Percentiles rank a stretch among this genome's conserved stretches.
These are phyloP conservation scores for Aurantiochytrium sp. DNA, from an alignment of 108 stramenopile species.

Conservation along the genomic window DNA sequence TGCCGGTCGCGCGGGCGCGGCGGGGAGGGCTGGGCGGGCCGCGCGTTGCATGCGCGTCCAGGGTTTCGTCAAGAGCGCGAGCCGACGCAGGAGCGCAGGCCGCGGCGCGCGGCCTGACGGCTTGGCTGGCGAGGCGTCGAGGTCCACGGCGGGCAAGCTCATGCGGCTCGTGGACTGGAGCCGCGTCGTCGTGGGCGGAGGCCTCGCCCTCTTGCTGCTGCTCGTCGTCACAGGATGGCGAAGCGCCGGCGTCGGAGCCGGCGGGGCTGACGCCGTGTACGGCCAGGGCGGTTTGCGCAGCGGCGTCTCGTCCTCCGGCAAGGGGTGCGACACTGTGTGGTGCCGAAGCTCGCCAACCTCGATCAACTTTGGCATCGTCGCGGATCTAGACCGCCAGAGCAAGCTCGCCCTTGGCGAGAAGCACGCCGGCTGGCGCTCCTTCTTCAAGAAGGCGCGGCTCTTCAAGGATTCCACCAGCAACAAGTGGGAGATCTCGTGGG, in stretches of 20 bases:
- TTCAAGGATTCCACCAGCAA: not conserved
- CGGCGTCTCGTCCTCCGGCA: not conserved
- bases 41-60: no score
- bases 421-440: not conserved
- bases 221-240: no score
- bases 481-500: not conserved
- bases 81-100: not conserved
- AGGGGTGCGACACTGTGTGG: not conserved
- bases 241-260: no score
- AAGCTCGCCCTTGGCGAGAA: not conserved
- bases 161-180: slow-evolving; percentile 3
- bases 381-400: slow-evolving; percentile 15
- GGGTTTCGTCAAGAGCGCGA: not conserved
- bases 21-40: no score
- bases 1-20: no score
- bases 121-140: not conserved
- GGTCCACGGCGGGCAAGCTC: not conserved
- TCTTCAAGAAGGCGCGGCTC: not conserved
- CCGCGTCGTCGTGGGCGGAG: not conserved
- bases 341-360: not conserved
- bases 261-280: no score
- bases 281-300: no score
- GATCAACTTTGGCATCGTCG: not conserved
- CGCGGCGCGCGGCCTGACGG: not conserved
- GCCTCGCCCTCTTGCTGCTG: not conserved